These are phyloP conservation scores for Endoconidiophora polonica DNA, from an alignment of 2,329 filamentous ascomycete species.

Conservation along the genomic window DNA sequence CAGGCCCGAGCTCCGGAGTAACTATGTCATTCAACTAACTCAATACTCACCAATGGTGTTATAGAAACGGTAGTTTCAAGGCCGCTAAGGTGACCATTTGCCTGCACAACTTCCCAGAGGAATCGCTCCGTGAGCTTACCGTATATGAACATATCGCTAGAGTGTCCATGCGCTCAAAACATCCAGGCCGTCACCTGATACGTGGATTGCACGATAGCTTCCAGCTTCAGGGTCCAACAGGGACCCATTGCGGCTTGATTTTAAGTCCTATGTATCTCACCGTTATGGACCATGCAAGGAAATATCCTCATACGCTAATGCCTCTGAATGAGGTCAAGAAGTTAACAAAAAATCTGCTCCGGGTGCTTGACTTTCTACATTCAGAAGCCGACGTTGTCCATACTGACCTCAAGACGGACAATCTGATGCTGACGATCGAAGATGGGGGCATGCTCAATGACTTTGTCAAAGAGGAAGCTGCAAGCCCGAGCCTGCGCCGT, in stretches of 20 bases:
- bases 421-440: slow-evolving; percentile 12
- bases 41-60: background rate
- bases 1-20: too few relatives aligned
- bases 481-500: background rate
- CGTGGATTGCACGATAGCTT: slow-evolving; percentile 8
- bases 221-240: background rate
- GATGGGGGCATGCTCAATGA: slow-evolving; percentile 10
- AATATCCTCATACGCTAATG: slow-evolving; percentile 3
- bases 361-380: slow-evolving; percentile 11
- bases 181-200: slow-evolving; percentile 8
- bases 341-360: slow-evolving; percentile 4
- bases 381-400: slow-evolving; percentile 9
- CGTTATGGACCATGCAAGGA: slow-evolving; percentile 3
- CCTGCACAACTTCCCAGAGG: slow-evolving; percentile 1
- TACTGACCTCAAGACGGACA: slow-evolving; percentile 11
- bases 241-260: slow-evolving; percentile 9
- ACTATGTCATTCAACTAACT: background rate
- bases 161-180: background rate
- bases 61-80: slow-evolving; percentile 2
- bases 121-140: background rate
- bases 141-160: slow-evolving; percentile 7
- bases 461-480: slow-evolving; percentile 2
- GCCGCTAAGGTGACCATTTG: slow-evolving; percentile 6
- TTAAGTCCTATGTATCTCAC: slow-evolving; percentile 9
- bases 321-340: slow-evolving; percentile 2